These are phyloP conservation scores for Abelmoschus esculentus DNA, from an alignment of 345 rosid genomes.

Conservation along the genomic window DNA sequence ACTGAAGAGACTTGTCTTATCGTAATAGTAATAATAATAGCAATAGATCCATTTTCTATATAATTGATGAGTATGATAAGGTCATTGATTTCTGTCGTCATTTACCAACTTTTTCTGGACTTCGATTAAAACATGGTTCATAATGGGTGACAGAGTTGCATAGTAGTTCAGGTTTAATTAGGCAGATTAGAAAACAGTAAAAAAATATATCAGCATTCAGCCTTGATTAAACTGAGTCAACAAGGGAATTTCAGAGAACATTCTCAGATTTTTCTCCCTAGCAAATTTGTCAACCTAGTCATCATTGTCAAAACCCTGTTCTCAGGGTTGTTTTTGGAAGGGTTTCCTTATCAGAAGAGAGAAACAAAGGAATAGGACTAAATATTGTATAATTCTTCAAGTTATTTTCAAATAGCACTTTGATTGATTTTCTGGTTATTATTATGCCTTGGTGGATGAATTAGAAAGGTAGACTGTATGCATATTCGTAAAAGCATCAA, in stretches of 20 bases:
- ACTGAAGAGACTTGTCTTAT: background rate
- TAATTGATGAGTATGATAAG: background rate
- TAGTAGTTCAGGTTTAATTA: background rate
- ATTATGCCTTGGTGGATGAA: background rate
- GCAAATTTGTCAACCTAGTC: no score
- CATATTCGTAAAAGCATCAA: background rate
- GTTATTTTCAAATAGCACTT: background rate
- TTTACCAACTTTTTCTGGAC: background rate
- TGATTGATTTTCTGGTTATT: constrained; percentile 5
- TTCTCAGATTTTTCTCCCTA: no score
- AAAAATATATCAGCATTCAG: no score
- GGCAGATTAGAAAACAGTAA: no score
- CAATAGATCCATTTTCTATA: background rate
- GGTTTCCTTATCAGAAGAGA: no score
- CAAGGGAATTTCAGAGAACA: background rate
- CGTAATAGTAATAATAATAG: background rate
- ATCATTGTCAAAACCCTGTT: no score
- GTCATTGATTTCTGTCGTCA: background rate
- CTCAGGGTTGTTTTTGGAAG: no score
- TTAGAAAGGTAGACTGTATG: no score
- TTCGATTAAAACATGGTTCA: background rate
- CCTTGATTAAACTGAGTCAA: background rate
- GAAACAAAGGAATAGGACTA: no score
- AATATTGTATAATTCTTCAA: background rate
- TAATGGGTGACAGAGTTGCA: background rate